Evolutionary conservation across 441 rosid species (phyloP), one percentile per base, ranked within the genome.

Genomic region (Manihot esculenta): DNA sequence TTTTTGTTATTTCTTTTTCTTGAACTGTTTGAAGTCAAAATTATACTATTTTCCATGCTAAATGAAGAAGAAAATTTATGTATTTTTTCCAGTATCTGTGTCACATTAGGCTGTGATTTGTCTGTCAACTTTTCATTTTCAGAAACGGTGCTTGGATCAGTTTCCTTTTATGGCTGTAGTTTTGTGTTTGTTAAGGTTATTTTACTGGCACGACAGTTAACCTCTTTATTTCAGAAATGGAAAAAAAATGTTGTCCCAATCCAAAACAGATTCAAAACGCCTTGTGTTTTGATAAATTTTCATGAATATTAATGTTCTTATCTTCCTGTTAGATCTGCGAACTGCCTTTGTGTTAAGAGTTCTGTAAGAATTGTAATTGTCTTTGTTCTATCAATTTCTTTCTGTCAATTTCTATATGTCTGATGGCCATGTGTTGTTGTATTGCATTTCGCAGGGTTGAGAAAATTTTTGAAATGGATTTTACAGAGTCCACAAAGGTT

Each of bases 401-500:
- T 68, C 18, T 24, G 67, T 53, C 24, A n/a, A 38, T 13, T 10
- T 26, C n/a, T 44, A 27, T 27, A 33, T 59, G n/a, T n/a, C n/a
- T n/a, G 3, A 24, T 61, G 24, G 18, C 50, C 30, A 13, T 3
- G 45, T 76, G 24, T 12, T 12, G 63, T 68, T 11, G 6, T 69
- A 14, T 21, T 27, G 47, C 57, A 47, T 66, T 78, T 68, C 80
- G 74, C 81, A 86, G 86, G 76, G 38, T 72, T 79, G 74, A 74
- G 79, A 74, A 44, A 50, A 30, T 30, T 50, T 62, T 45, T 44
- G 75, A 79, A 68, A 94, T 94, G 99, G 89, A 92, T 83, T 88
- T 87, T 76, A 73, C 89, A 7, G 92, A 87, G 77, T 85, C 98
- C 62, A 91, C 95, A 45, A 87, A 86, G 69, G 78, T 84, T 56